Evolutionary conservation across 148 eudicot species (phyloP), one percentile per base, ranked within the genome.

Genomic region (Spergularia bocconei): DNA sequence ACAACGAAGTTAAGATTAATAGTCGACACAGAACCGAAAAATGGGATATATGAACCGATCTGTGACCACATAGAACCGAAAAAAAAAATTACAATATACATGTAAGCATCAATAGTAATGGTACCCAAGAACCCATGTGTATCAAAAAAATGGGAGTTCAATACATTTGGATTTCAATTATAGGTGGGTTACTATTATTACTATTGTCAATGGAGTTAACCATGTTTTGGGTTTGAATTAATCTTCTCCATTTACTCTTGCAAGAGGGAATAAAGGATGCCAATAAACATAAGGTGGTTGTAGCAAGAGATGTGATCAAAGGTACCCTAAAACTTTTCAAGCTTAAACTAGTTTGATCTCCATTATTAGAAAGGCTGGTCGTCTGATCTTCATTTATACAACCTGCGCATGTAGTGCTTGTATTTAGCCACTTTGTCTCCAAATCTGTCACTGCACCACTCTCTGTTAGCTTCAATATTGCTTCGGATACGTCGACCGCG

Each of bases 401-500:
- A 14, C 57, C 20, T 17, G 20, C 5, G 23, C 74, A 79, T 53
- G 73, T 54, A 10, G 23, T 73, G 5, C 9, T 58, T 33, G 48
- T 21, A 11, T 25, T 13, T 21, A 73, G 58, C 61, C 56, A 73
- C 7, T 2, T 33, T 1, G 50, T 39, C 58, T 66, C 68, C 8
- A 79, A 25, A 0, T 57, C 5, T 53, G 21, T 72, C 13, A 79
- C 41, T 20, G 20, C 19, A 13, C 79, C 81, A 15, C 71, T 29
- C 38, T 82, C 78, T 12, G 77, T 67, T 39, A 85, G 63, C 10
- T 3, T 62, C 23, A 82, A 64, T 17, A 85, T 82, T 52, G 79
- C 83, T 63, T 61, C 15, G 1, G 87, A 79, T 21, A 85, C 61
- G 72, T 85, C 79, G 25, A 23, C 38, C 21, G 81, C 74, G 15